Evolutionary conservation across 2,329 filamentous ascomycete genomes (phyloP).

Genomic region (Fusarium continuum): DNA sequence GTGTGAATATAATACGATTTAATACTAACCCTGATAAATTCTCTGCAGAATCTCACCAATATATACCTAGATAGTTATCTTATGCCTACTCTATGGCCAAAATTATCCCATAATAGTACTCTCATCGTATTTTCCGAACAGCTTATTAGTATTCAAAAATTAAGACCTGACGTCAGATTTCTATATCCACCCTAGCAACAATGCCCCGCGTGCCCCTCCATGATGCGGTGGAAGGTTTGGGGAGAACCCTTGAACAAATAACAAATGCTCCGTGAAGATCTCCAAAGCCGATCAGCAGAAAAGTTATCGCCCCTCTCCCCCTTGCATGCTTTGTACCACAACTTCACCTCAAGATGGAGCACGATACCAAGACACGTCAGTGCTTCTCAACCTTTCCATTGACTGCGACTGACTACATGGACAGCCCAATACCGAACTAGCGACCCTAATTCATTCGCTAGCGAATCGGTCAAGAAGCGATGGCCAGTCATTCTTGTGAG

Average conservation of each 20-base stretch:
- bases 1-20: too few relatives aligned
- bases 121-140: slow-evolving; percentile 13
- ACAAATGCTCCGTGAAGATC: slow-evolving; percentile 21
- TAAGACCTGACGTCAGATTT: slow-evolving; percentile 42
- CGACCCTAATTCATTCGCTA: slow-evolving; percentile 88
- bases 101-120: too few relatives aligned
- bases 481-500: slow-evolving; percentile 93
- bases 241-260: slow-evolving; percentile 9
- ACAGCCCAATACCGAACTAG: slow-evolving; percentile 79
- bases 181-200: slow-evolving; percentile 34
- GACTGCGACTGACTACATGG: slow-evolving; percentile 22
- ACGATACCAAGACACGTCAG: slow-evolving; percentile 78
- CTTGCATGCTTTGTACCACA: not conserved
- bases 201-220: slow-evolving; percentile 46
- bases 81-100: too few relatives aligned
- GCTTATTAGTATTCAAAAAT: slow-evolving; percentile 12
- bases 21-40: too few relatives aligned
- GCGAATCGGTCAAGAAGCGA: slow-evolving; percentile 81
- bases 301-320: not conserved
- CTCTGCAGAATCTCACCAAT: too few relatives aligned
- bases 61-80: too few relatives aligned
- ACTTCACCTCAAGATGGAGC: slow-evolving; percentile 65
- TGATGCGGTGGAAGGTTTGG: slow-evolving; percentile 14
- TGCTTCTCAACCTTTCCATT: not conserved
- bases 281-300: slow-evolving; percentile 5